A percentile compares a stretch with the other conserved stretches of the same genome.
phyloP scores from a whole-genome alignment of 305 asterid genomes.

The Caryopteris hybrid region DNA sequence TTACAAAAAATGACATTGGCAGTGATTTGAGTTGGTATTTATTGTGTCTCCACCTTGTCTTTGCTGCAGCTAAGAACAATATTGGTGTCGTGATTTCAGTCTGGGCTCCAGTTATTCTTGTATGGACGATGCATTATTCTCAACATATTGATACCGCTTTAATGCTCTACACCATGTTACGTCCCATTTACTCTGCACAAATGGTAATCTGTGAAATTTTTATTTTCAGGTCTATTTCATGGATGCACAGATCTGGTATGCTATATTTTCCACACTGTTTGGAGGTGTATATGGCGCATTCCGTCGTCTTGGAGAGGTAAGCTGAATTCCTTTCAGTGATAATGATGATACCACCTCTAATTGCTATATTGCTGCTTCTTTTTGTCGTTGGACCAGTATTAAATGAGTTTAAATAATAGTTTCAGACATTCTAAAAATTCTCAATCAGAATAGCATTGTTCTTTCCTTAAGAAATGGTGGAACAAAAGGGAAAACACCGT shows the following conservation, averaged over 20 bases:
- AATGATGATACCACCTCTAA: not conserved
- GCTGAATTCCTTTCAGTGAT: not conserved
- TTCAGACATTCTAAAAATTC: not conserved
- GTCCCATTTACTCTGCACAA: not conserved
- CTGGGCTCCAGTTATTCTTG: constrained; percentile 98
- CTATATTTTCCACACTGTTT: constrained; percentile 90
- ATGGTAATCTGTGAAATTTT: constrained; percentile 14
- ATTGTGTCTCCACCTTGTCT: constrained; percentile 6
- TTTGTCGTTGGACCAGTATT: not conserved
- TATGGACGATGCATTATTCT: constrained; percentile 33
- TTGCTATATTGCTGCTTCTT: not conserved
- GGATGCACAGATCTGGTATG: constrained; percentile 99
- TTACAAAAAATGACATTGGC: not conserved
- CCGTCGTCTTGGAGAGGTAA: constrained; percentile 99
- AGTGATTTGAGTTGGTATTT: not conserved
- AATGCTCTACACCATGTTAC: constrained; percentile 7
- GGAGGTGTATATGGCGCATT: constrained; percentile 99
- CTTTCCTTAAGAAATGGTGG: not conserved
- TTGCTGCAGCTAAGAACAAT: constrained; percentile 80
- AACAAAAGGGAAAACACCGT: not conserved
- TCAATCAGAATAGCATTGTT: not conserved
- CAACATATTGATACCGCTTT: constrained; percentile 12
- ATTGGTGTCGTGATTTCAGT: constrained; percentile 92
- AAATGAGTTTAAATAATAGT: not conserved
- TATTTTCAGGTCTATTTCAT: constrained; percentile 89